phyloP scores from a whole-genome alignment of 2,329 filamentous ascomycete genomes.

The Zymoseptoria passerinii region DNA sequence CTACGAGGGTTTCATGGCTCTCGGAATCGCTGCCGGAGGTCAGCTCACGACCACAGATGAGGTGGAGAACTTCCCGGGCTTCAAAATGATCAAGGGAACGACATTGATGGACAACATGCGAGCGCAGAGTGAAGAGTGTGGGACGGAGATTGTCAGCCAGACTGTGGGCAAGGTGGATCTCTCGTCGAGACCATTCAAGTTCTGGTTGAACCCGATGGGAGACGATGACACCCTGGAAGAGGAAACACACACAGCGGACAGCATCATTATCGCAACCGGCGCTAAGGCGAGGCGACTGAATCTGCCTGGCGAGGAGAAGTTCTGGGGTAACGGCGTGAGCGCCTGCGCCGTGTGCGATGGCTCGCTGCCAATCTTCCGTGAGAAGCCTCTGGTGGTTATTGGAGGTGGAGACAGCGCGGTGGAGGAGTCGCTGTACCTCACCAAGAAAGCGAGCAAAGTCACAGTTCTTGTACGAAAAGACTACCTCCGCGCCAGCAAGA shows the following conservation, averaged over 20 bases:
- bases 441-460: conserved; percentile 93
- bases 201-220: conserved; percentile 66
- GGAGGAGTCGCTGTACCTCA: conserved; percentile 94
- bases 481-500: conserved; percentile 75
- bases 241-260: conserved; percentile 74
- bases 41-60: conserved; percentile 98
- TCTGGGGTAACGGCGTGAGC: conserved; percentile 95
- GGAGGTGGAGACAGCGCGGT: conserved; percentile 94
- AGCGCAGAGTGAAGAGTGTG: conserved; percentile 81
- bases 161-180: conserved; percentile 86
- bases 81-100: conserved; percentile 78
- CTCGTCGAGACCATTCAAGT: conserved; percentile 76
- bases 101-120: conserved; percentile 96
- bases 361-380: conserved; percentile 91
- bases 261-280: conserved; percentile 89
- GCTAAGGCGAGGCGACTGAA: conserved; percentile 79
- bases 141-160: conserved; percentile 86
- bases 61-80: conserved; percentile 96
- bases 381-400: conserved; percentile 92
- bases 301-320: conserved; percentile 82
- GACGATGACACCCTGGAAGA: conserved; percentile 65
- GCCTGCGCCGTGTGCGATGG: conserved; percentile 97
- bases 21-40: conserved; percentile 89
- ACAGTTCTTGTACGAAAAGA: conserved; percentile 87
- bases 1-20: conserved; percentile 96